Evolutionary conservation across 306 rosid species (phyloP).

Genomic region (Vigna hirtella): DNA sequence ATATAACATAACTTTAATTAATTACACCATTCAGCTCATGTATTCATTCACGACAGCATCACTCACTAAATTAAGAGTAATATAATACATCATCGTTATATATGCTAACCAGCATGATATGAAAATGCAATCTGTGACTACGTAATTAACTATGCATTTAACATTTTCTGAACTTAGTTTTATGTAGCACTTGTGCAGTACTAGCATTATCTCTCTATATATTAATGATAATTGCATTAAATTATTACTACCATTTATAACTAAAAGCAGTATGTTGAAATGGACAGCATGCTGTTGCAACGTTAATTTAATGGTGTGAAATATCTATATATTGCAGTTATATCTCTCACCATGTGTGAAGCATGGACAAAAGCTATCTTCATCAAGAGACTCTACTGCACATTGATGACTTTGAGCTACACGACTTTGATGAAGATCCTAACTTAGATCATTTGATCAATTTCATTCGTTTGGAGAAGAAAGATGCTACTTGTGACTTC

Average conservation of each 20-base stretch:
- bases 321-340: constrained; percentile 9
- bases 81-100: neutral
- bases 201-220: constrained; percentile 2
- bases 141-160: neutral
- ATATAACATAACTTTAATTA: neutral
- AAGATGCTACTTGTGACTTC: constrained; percentile 43
- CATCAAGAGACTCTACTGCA: constrained; percentile 34
- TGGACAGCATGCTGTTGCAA: neutral
- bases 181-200: neutral
- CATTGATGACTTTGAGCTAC: constrained; percentile 54
- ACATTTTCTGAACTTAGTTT: constrained; percentile 5
- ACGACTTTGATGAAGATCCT: constrained; percentile 61
- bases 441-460: constrained; percentile 54
- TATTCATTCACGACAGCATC: neutral
- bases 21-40: neutral
- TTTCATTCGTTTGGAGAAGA: constrained; percentile 62
- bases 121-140: constrained; percentile 12
- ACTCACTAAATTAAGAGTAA: neutral
- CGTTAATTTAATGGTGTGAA: neutral
- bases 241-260: neutral
- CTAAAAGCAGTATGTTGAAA: neutral
- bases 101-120: constrained; percentile 30
- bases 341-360: constrained; percentile 29
- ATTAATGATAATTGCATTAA: constrained; percentile 12
- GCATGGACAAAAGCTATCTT: constrained; percentile 41